Conservation (phyloP, 441 rosid species). For the Geranium incanum region DNA sequence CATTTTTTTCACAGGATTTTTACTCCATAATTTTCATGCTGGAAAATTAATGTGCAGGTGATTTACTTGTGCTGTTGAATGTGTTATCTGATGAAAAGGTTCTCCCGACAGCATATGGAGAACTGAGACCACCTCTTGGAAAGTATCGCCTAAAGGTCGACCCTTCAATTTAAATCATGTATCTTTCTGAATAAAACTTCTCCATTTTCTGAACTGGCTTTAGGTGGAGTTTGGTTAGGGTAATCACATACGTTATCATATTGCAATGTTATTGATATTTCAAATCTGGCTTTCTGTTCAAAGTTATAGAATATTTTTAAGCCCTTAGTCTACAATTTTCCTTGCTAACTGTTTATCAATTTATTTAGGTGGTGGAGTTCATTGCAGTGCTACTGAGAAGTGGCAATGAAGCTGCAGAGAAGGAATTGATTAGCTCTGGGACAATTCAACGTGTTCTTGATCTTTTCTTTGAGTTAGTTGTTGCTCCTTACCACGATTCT, state of each 20-base stretch:
- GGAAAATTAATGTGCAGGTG: constrained; percentile 43
- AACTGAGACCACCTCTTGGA: constrained; percentile 92
- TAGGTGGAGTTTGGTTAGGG: constrained; percentile 9
- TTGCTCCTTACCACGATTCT: constrained; percentile 18
- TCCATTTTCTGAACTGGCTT: constrained; percentile 1
- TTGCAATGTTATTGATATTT: not conserved
- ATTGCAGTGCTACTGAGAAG: constrained; percentile 74
- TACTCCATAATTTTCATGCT: constrained; percentile 13
- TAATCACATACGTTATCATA: not conserved
- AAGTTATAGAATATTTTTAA: not conserved
- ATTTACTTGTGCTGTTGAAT: constrained; percentile 58
- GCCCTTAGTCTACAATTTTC: not conserved
- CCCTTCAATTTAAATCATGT: constrained; percentile 18
- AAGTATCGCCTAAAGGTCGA: constrained; percentile 95
- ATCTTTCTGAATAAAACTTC: constrained; percentile 14
- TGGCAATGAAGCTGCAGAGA: constrained; percentile 73
- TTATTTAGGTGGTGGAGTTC: constrained; percentile 75
- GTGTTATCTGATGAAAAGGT: constrained; percentile 69
- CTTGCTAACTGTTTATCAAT: constrained; percentile 13
- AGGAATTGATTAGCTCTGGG: constrained; percentile 73
- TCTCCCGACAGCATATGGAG: constrained; percentile 84
- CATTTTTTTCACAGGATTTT: not conserved
- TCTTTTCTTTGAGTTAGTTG: constrained; percentile 81
- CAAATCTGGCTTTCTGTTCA: not conserved
- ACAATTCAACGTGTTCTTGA: constrained; percentile 66